These are phyloP conservation scores for Tagetes erecta DNA, from an alignment of 129 eudicot species.

Conservation along the genomic window DNA sequence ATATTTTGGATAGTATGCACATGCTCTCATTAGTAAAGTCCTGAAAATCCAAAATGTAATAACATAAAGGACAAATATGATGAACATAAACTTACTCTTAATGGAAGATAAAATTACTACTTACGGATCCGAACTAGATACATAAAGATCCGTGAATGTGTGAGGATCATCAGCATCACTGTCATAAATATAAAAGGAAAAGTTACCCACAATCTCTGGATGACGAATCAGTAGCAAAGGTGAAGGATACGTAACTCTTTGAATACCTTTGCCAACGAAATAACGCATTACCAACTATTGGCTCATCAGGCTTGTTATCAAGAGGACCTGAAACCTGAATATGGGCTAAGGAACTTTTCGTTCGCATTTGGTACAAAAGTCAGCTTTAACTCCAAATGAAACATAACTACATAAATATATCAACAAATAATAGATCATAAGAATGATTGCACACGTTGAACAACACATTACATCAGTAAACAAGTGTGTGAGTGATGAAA, in stretches of 20 bases:
- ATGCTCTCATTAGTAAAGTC: constrained; percentile 76
- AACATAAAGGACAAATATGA: constrained; percentile 13
- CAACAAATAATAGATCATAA: background rate
- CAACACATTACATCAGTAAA: background rate
- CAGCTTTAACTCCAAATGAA: background rate
- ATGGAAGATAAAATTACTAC: constrained; percentile 27
- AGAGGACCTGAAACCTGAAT: constrained; percentile 80
- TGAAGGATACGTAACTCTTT: background rate
- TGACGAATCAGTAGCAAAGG: constrained; percentile 15
- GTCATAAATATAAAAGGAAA: constrained; percentile 10
- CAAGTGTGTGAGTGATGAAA: constrained; percentile 12
- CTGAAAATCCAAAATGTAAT: constrained; percentile 35
- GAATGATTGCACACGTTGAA: background rate
- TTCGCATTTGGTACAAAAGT: constrained; percentile 13
- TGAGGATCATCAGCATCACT: constrained; percentile 90
- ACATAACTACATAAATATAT: background rate
- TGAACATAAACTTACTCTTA: constrained; percentile 1
- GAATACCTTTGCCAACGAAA: constrained; percentile 97
- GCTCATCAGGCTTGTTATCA: constrained; percentile 72
- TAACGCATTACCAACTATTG: constrained; percentile 72
- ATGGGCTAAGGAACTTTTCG: constrained; percentile 54
- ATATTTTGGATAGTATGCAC: constrained; percentile 79
- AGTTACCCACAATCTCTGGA: constrained; percentile 1
- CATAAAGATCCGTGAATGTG: constrained; percentile 82
- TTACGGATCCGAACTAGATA: constrained; percentile 89